Evolutionary conservation across 2,329 filamentous ascomycete species (phyloP).

Genomic region (Fusarium sp.): DNA sequence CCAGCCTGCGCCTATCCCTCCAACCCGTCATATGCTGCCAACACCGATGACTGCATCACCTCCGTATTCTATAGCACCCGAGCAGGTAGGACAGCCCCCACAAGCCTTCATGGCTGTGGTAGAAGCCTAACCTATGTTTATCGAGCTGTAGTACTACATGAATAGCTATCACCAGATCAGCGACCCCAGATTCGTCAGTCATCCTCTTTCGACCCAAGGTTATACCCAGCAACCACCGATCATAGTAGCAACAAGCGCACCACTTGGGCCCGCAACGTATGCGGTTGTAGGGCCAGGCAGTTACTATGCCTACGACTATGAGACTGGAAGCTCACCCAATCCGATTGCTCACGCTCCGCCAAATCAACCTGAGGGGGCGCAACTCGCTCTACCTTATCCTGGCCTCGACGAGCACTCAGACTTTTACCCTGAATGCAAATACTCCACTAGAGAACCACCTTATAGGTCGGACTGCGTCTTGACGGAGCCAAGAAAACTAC

Average conservation of each 20-base stretch:
- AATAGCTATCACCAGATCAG: constrained; percentile 16
- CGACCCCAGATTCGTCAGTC: constrained; percentile 13
- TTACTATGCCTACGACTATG: constrained; percentile 20
- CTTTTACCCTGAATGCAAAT: constrained; percentile 9
- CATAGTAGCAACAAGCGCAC: neutral
- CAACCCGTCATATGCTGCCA: constrained; percentile 22
- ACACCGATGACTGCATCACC: constrained; percentile 9
- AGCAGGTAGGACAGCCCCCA: constrained; percentile 32
- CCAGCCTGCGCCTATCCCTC: constrained; percentile 17
- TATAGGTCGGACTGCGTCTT: constrained; percentile 14
- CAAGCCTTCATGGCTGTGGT: neutral
- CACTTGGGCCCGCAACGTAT: constrained; percentile 15
- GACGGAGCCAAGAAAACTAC: constrained; percentile 41
- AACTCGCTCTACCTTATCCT: constrained; percentile 35
- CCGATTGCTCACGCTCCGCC: constrained; percentile 18
- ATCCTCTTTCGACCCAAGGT: constrained; percentile 10
- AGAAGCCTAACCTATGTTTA: neutral
- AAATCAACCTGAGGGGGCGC: constrained; percentile 25
- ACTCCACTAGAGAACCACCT: neutral
- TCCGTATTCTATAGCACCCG: constrained; percentile 30
- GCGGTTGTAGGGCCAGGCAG: neutral
- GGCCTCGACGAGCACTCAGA: constrained; percentile 9
- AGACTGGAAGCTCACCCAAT: neutral
- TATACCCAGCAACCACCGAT: constrained; percentile 12
- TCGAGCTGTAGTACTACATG: constrained; percentile 29